Percentiles rank a stretch among this genome's conserved stretches.
phyloP scores from a whole-genome alignment of 163 green algal genomes.

The Coccomyxa subellipsoidea region DNA sequence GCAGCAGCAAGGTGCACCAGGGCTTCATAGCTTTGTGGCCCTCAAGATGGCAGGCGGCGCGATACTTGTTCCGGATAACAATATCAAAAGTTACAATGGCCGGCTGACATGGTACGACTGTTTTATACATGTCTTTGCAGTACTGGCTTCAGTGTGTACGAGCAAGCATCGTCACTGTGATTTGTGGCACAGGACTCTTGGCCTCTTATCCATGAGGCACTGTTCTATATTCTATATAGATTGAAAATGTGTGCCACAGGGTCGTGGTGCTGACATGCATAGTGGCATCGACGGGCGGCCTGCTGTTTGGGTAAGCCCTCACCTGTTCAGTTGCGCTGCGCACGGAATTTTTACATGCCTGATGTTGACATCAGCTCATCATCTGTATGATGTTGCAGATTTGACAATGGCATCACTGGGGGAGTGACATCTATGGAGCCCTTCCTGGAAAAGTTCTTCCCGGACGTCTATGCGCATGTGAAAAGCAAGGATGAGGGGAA shows the following conservation, averaged over 20 bases:
- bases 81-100: background rate
- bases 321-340: too few species aligned
- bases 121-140: too few species aligned
- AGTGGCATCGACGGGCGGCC: constrained; percentile 9
- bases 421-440: constrained; percentile 62
- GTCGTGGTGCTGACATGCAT: constrained; percentile 2
- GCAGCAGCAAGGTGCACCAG: background rate
- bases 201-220: background rate
- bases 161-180: background rate
- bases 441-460: constrained; percentile 56
- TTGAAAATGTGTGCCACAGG: background rate
- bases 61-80: background rate
- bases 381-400: background rate
- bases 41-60: background rate
- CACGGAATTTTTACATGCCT: background rate
- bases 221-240: background rate
- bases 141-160: too few species aligned
- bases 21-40: background rate
- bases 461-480: constrained; percentile 5
- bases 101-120: background rate
- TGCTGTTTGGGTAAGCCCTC: constrained; percentile 5
- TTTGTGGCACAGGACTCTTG: background rate
- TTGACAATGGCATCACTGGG: constrained; percentile 19
- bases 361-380: background rate
- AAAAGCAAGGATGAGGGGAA: background rate